Evolutionary conservation across 495 filamentous ascomycete species (phyloP).

Genomic region (Hyaloscypha hepaticicola): DNA sequence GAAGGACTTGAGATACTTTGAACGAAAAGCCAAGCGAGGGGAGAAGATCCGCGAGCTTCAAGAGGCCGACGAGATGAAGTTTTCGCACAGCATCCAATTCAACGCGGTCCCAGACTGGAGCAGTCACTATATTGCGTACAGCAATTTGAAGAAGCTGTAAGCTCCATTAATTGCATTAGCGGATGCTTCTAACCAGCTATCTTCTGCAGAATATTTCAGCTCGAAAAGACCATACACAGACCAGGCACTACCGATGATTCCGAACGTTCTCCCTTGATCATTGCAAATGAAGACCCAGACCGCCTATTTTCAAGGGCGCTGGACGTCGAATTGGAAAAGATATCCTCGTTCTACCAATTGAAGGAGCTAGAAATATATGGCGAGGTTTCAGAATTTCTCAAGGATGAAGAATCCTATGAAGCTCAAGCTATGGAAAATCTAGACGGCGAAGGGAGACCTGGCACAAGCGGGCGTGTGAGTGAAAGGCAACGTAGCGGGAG

Average conservation of each 20-base stretch:
- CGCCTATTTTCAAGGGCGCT: constrained; percentile 73
- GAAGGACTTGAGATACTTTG: constrained; percentile 23
- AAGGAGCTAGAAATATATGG: constrained; percentile 85
- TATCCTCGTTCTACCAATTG: constrained; percentile 80
- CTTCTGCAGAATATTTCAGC: constrained; percentile 76
- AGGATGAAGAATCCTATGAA: constrained; percentile 72
- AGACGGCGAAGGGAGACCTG: constrained; percentile 49
- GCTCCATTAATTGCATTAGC: constrained; percentile 36
- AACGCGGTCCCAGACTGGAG: constrained; percentile 99
- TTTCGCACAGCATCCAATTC: constrained; percentile 99
- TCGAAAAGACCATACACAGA: constrained; percentile 76
- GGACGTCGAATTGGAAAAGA: constrained; percentile 89
- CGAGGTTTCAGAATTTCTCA: constrained; percentile 73
- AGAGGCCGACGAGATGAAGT: constrained; percentile 90
- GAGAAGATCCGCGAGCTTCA: constrained; percentile 56
- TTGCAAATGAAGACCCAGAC: constrained; percentile 63
- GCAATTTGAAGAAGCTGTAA: constrained; percentile 97
- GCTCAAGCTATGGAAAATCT: constrained; percentile 59
- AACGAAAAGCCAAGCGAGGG: constrained; percentile 39
- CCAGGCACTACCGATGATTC: constrained; percentile 53
- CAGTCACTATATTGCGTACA: constrained; percentile 94
- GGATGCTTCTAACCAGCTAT: constrained; percentile 10
- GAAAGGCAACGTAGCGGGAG: constrained; percentile 28
- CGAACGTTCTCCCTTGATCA: constrained; percentile 78
- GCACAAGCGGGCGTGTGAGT: constrained; percentile 30